phyloP scores from a whole-genome alignment of 176 grass and related monocot species.

The Calamus simplicifolius region DNA sequence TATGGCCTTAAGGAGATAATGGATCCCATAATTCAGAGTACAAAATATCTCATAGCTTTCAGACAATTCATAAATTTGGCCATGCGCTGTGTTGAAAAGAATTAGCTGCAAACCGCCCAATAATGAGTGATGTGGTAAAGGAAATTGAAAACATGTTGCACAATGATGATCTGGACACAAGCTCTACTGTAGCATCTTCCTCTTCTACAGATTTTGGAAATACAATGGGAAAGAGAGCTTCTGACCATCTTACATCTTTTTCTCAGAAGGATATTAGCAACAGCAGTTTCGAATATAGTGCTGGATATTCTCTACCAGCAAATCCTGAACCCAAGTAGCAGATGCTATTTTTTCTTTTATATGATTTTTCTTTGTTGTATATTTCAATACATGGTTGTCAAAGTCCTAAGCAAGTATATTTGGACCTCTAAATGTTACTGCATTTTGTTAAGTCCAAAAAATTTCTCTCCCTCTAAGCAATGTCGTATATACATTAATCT shows the following conservation, averaged over 20 bases:
- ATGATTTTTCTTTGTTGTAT: too few relatives aligned
- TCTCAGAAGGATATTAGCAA: slow-evolving; percentile 51
- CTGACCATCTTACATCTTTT: slow-evolving; percentile 51
- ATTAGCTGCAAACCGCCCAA: slow-evolving; percentile 32
- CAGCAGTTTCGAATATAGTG: slow-evolving; percentile 61
- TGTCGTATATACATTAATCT: too few relatives aligned
- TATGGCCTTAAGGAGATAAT: slow-evolving; percentile 66
- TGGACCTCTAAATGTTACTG: too few relatives aligned
- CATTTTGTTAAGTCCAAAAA: too few relatives aligned
- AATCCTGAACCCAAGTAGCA: slow-evolving; percentile 77
- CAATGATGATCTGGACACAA: slow-evolving; percentile 42
- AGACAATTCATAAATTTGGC: slow-evolving; percentile 67
- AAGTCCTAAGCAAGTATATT: too few relatives aligned
- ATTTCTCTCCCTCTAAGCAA: too few relatives aligned
- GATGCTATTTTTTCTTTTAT: too few relatives aligned
- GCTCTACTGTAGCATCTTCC: slow-evolving; percentile 50
- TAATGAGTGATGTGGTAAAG: slow-evolving; percentile 78
- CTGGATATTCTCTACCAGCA: slow-evolving; percentile 49
- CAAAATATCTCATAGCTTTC: slow-evolving; percentile 56
- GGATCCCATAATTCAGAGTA: slow-evolving; percentile 48
- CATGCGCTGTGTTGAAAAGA: slow-evolving; percentile 62
- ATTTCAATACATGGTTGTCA: too few relatives aligned
- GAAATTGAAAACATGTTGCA: slow-evolving; percentile 85
- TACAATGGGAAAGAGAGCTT: slow-evolving; percentile 29
- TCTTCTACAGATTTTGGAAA: slow-evolving; percentile 51